A percentile compares a stretch with the other conserved stretches of the same genome.
phyloP scores from a whole-genome alignment of 805 yeast species.

The Martiniozyma abietophila region DNA sequence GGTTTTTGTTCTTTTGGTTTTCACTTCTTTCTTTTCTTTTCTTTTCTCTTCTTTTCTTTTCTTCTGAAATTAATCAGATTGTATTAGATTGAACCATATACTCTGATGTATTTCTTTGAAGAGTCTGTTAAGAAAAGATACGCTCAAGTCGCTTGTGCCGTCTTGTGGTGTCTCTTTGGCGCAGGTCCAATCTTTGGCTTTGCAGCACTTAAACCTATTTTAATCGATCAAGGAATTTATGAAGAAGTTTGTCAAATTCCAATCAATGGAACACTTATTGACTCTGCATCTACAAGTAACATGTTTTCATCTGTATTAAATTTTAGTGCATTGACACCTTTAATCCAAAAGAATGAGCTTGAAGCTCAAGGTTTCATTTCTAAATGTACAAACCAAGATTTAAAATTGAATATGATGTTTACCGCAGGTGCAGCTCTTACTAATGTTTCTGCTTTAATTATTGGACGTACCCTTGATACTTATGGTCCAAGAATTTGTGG shows the following conservation, averaged over 20 bases:
- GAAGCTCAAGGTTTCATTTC: conserved; percentile 26
- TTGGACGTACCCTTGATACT: conserved; percentile 40
- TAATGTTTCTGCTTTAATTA: conserved; percentile 42
- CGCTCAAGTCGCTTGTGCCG: conserved; percentile 40
- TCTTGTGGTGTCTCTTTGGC: conserved; percentile 44
- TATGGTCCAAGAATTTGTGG: conserved; percentile 49
- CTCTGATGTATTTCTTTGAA: conserved; percentile 29
- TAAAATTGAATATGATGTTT: conserved; percentile 49
- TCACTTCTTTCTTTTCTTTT: conserved; percentile 2
- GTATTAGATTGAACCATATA: not conserved
- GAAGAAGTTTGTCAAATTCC: conserved; percentile 29
- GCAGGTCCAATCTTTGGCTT: conserved; percentile 55
- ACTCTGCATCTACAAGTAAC: too few species aligned
- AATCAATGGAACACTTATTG: conserved; percentile 2
- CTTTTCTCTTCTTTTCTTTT: conserved; percentile 1
- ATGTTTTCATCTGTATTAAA: not conserved
- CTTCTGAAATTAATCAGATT: not conserved
- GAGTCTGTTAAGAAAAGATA: conserved; percentile 24
- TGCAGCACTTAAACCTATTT: conserved; percentile 48
- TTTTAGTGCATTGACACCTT: conserved; percentile 2
- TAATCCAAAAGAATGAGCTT: conserved; percentile 7
- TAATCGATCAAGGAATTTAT: conserved; percentile 40
- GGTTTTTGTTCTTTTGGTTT: not conserved
- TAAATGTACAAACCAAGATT: conserved; percentile 42
- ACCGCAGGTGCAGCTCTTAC: conserved; percentile 50